Conservation (phyloP, 2,329 filamentous ascomycete genomes). For the Claviceps citrina region DNA sequence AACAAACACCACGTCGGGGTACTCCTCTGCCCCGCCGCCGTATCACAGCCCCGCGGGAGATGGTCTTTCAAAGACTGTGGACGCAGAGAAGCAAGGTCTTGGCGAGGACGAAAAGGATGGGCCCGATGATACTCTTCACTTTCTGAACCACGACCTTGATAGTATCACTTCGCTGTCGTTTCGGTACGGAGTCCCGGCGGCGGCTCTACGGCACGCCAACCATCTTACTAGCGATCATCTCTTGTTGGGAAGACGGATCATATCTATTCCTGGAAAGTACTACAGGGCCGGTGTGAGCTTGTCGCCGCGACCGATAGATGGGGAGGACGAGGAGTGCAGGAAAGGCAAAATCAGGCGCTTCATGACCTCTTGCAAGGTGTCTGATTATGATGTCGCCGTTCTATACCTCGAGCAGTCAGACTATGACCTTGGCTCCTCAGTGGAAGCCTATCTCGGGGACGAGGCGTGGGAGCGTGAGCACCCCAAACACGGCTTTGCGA, state of each 20-base stretch:
- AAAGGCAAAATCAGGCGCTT: conserved; percentile 59
- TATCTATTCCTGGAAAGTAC: conserved; percentile 55
- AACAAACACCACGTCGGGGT: conserved; percentile 9
- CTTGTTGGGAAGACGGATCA: conserved; percentile 49
- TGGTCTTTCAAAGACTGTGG: background rate
- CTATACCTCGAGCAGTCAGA: conserved; percentile 57
- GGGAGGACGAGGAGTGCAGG: conserved; percentile 56
- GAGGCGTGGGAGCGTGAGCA: conserved; percentile 62
- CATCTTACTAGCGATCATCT: conserved; percentile 58
- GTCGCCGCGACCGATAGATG: conserved; percentile 55
- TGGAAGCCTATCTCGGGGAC: conserved; percentile 51
- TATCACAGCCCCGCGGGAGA: conserved; percentile 15
- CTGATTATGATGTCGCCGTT: conserved; percentile 60
- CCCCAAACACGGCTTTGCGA: conserved; percentile 22
- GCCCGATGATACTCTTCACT: conserved; percentile 52
- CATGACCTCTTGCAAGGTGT: conserved; percentile 66
- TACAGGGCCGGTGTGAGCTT: conserved; percentile 53
- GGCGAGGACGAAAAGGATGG: conserved; percentile 17
- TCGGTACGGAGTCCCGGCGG: conserved; percentile 51
- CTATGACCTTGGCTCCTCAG: conserved; percentile 50
- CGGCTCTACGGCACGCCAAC: conserved; percentile 49
- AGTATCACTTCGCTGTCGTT: conserved; percentile 53
- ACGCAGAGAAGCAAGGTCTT: background rate
- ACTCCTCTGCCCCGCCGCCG: conserved; percentile 23
- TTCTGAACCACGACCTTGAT: conserved; percentile 55